These are phyloP conservation scores for Geotrichum macrosporum DNA, from an alignment of 1,139 yeast species.

Conservation along the genomic window DNA sequence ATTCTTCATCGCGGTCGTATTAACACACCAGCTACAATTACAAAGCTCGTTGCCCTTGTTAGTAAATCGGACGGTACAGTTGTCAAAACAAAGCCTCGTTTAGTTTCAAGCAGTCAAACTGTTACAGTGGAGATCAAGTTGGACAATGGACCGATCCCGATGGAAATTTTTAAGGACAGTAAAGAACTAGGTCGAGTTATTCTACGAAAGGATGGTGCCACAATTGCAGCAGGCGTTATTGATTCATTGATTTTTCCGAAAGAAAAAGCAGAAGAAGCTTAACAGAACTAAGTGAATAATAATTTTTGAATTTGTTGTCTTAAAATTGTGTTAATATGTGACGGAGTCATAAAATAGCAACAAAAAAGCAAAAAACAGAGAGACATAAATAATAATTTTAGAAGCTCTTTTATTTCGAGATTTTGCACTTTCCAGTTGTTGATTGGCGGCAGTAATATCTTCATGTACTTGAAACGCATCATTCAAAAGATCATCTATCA, in stretches of 20 bases:
- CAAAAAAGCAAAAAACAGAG: conserved; percentile 59
- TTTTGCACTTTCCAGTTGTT: conserved; percentile 66
- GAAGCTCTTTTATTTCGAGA: conserved; percentile 67
- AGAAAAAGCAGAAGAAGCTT: background rate
- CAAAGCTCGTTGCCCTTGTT: conserved; percentile 51
- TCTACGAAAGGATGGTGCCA: conserved; percentile 76
- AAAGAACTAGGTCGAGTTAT: conserved; percentile 75
- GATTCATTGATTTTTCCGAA: conserved; percentile 22
- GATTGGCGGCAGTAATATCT: conserved; percentile 72
- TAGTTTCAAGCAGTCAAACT: conserved; percentile 64
- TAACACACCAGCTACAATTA: conserved; percentile 68
- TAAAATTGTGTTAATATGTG: conserved; percentile 1
- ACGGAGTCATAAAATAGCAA: conserved; percentile 56
- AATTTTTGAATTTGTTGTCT: background rate
- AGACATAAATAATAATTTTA: conserved; percentile 56
- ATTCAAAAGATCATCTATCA: conserved; percentile 61
- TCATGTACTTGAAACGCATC: conserved; percentile 66
- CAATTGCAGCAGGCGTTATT: conserved; percentile 84
- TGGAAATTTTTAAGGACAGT: conserved; percentile 56
- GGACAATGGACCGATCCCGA: conserved; percentile 51
- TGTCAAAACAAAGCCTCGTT: conserved; percentile 56
- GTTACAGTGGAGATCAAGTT: conserved; percentile 70
- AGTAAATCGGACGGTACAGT: conserved; percentile 44
- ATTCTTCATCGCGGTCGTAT: conserved; percentile 78
- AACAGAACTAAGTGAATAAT: background rate